Evolutionary conservation across 2,329 filamentous ascomycete species (phyloP).

Genomic region (Venturia effusa): DNA sequence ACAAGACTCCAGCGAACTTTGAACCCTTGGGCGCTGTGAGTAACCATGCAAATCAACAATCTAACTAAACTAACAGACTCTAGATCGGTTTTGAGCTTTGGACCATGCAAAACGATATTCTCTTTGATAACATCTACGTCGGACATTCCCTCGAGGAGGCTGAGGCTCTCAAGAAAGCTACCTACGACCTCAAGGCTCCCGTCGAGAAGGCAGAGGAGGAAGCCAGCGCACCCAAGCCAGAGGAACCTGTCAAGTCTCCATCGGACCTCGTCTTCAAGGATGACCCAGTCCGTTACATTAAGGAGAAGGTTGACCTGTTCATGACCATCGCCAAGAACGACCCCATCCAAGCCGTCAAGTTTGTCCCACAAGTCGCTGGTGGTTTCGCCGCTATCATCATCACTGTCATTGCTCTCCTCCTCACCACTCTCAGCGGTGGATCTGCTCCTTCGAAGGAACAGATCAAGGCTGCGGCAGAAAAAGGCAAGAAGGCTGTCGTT

Average conservation of each 20-base stretch:
- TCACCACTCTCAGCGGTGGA: slow-evolving; percentile 53
- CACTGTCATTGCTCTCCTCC: slow-evolving; percentile 59
- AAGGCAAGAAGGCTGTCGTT: slow-evolving; percentile 61
- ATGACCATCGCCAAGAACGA: slow-evolving; percentile 71
- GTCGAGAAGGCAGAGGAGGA: slow-evolving; percentile 73
- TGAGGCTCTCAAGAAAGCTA: slow-evolving; percentile 76
- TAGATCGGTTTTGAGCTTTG: slow-evolving; percentile 98
- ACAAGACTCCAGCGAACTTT: slow-evolving; percentile 92
- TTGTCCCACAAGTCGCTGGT: slow-evolving; percentile 83
- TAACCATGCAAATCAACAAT: slow-evolving; percentile 21
- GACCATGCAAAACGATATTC: slow-evolving; percentile 99
- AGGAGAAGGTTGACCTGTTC: slow-evolving; percentile 91
- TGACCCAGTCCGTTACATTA: slow-evolving; percentile 76
- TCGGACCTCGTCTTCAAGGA: slow-evolving; percentile 77
- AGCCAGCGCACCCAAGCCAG: slow-evolving; percentile 65
- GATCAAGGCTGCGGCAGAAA: slow-evolving; percentile 61
- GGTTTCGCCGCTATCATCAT: slow-evolving; percentile 61
- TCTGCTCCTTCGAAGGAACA: slow-evolving; percentile 51
- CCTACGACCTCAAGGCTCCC: slow-evolving; percentile 78
- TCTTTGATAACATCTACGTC: slow-evolving; percentile 99
- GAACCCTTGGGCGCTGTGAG: slow-evolving; percentile 95
- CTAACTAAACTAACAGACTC: not conserved
- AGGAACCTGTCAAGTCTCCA: slow-evolving; percentile 53
- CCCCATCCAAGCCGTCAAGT: slow-evolving; percentile 74
- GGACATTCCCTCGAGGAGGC: slow-evolving; percentile 93